Evolutionary conservation across 106 monocot genomes (phyloP).

Genomic region (Dactylorhiza incarnata): DNA sequence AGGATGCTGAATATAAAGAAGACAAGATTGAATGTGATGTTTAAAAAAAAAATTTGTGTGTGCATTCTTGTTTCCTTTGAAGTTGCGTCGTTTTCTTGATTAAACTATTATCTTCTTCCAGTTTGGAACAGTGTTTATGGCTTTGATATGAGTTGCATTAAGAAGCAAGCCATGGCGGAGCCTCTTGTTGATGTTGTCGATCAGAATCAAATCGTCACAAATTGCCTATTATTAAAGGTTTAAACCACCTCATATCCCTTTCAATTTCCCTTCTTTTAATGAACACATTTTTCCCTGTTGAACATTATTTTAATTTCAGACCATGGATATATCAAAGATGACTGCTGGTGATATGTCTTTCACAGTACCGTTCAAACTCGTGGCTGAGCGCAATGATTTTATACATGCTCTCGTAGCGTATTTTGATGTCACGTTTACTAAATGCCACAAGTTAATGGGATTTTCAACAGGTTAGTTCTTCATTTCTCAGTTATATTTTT

Average conservation of each 20-base stretch:
- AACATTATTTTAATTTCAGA: slow-evolving; percentile 29
- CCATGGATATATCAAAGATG: slow-evolving; percentile 76
- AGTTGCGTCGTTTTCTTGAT: slow-evolving; percentile 1
- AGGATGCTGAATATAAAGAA: slow-evolving; percentile 94
- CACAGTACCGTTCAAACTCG: slow-evolving; percentile 77
- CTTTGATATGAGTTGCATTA: slow-evolving; percentile 97
- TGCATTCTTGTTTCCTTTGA: not conserved
- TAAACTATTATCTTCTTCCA: slow-evolving; percentile 21
- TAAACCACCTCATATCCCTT: not conserved
- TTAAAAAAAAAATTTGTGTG: not conserved
- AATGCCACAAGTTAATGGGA: slow-evolving; percentile 86
- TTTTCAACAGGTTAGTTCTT: slow-evolving; percentile 75
- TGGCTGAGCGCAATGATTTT: slow-evolving; percentile 77
- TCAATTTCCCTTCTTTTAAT: not conserved
- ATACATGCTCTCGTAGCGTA: slow-evolving; percentile 91
- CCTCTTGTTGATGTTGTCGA: slow-evolving; percentile 90
- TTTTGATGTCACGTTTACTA: slow-evolving; percentile 90
- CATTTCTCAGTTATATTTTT: not conserved
- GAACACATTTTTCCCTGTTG: not conserved
- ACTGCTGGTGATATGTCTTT: slow-evolving; percentile 71
- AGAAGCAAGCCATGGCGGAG: slow-evolving; percentile 78
- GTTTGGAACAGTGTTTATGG: slow-evolving; percentile 96
- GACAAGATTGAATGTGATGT: slow-evolving; percentile 85
- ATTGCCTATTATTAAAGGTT: slow-evolving; percentile 76
- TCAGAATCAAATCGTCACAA: slow-evolving; percentile 87